Evolutionary conservation across 2,329 filamentous ascomycete genomes (phyloP).

Genomic region (Dothistroma septosporum): DNA sequence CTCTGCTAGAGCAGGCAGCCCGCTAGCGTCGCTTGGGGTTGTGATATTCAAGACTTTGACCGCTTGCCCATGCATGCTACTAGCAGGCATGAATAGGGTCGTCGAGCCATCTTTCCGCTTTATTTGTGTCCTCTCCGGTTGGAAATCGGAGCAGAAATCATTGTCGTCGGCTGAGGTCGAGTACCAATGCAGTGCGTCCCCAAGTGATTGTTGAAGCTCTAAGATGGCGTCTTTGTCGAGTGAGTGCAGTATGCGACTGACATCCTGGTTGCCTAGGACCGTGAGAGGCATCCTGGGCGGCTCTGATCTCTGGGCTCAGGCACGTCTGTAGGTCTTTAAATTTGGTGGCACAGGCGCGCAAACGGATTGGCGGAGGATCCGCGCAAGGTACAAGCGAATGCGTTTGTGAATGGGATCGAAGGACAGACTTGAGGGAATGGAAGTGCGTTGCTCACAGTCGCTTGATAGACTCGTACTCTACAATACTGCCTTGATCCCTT

Average conservation of each 20-base stretch:
- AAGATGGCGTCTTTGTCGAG: conserved; percentile 55
- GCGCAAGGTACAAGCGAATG: background rate
- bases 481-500: background rate
- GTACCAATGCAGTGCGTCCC: conserved; percentile 60
- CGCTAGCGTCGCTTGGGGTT: conserved; percentile 29
- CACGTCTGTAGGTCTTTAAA: background rate
- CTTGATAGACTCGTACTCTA: background rate
- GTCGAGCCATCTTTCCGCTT: conserved; percentile 58
- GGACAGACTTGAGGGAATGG: background rate
- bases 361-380: background rate
- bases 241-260: conserved; percentile 53
- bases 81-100: conserved; percentile 65
- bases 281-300: conserved; percentile 53
- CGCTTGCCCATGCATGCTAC: conserved; percentile 55
- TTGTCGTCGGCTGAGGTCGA: conserved; percentile 57
- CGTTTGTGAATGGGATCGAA: background rate
- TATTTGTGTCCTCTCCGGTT: conserved; percentile 59
- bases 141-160: conserved; percentile 57
- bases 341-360: background rate
- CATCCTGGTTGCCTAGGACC: conserved; percentile 54
- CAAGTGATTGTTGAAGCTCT: conserved; percentile 55
- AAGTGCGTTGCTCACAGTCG: background rate
- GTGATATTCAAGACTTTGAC: conserved; percentile 62
- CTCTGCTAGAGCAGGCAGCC: conserved; percentile 25
- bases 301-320: background rate